Percentiles rank a stretch among this genome's conserved stretches.
Conservation (phyloP, 2,329 filamentous ascomycete species). For the Penicillium decumbens region DNA sequence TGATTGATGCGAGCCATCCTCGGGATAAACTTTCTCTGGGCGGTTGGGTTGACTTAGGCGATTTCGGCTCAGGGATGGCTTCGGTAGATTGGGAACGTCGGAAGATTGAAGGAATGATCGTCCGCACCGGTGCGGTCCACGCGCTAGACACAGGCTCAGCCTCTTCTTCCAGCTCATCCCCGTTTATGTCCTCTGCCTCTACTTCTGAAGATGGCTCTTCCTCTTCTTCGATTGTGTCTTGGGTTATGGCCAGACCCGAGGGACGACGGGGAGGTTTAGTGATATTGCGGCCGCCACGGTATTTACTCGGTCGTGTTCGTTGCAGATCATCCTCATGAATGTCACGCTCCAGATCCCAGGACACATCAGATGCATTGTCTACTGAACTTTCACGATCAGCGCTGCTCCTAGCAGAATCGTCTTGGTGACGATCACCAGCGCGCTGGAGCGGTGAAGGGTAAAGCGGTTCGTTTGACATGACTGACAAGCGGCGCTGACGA, state of each 20-base stretch:
- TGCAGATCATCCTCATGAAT: slow-evolving; percentile 35
- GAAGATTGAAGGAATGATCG: slow-evolving; percentile 22
- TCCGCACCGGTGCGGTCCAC: slow-evolving; percentile 21
- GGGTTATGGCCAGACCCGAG: slow-evolving; percentile 29
- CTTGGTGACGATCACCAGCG: slow-evolving; percentile 11
- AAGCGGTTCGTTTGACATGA: slow-evolving; percentile 19
- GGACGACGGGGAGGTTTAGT: slow-evolving; percentile 35
- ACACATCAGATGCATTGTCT: slow-evolving; percentile 34
- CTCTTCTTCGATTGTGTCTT: slow-evolving; percentile 30
- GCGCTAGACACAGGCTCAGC: slow-evolving; percentile 2
- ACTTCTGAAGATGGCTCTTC: slow-evolving; percentile 19
- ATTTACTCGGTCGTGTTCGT: slow-evolving; percentile 28
- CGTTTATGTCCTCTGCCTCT: background rate
- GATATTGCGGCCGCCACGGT: slow-evolving; percentile 30
- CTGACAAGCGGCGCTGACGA: slow-evolving; percentile 14
- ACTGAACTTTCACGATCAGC: slow-evolving; percentile 22
- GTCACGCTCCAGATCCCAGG: slow-evolving; percentile 35
- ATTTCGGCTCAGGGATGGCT: background rate
- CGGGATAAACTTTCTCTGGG: slow-evolving; percentile 5
- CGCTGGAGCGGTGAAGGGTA: slow-evolving; percentile 30
- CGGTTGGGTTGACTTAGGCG: background rate
- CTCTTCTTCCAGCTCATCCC: slow-evolving; percentile 11
- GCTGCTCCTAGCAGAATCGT: slow-evolving; percentile 14
- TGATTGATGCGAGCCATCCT: slow-evolving; percentile 5
- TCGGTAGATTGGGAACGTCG: slow-evolving; percentile 7